phyloP scores from a whole-genome alignment of 179 eudicot species.

The Monotropa hypopitys region DNA sequence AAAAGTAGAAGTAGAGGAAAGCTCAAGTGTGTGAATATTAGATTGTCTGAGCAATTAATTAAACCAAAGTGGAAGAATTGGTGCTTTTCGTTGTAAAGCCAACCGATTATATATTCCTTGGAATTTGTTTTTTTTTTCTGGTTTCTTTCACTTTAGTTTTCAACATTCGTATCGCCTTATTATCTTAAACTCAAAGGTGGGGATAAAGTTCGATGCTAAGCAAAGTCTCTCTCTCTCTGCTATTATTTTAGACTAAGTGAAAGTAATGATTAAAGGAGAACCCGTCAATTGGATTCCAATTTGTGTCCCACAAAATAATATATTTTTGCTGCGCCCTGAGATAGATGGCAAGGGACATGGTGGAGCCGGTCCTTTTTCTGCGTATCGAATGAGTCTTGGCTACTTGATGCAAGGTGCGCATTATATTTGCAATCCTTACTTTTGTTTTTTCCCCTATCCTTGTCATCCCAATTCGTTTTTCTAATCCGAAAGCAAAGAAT shows the following conservation, averaged over 20 bases:
- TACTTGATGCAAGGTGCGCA: slow-evolving; percentile 17
- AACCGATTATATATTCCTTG: slow-evolving; percentile 14
- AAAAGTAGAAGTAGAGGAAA: too few relatives aligned
- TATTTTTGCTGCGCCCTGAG: slow-evolving; percentile 18
- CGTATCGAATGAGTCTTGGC: not conserved
- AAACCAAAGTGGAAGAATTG: slow-evolving; percentile 7
- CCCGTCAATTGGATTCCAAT: slow-evolving; percentile 24
- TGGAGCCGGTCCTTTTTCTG: slow-evolving; percentile 16
- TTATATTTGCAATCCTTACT: not conserved
- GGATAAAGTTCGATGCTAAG: slow-evolving; percentile 22
- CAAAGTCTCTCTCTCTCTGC: slow-evolving; percentile 11
- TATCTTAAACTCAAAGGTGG: slow-evolving; percentile 3
- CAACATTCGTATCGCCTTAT: slow-evolving; percentile 24
- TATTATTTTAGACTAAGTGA: slow-evolving; percentile 6
- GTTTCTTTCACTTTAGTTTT: slow-evolving; percentile 19
- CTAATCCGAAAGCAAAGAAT: slow-evolving; percentile 1
- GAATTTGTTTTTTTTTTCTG: not conserved
- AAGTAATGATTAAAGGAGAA: slow-evolving; percentile 28
- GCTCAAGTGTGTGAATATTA: not conserved
- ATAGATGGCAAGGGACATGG: slow-evolving; percentile 9
- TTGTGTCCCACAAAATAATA: slow-evolving; percentile 10
- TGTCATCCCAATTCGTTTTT: slow-evolving; percentile 8
- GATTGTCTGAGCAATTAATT: slow-evolving; percentile 1
- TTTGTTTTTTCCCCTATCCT: slow-evolving; percentile 7
- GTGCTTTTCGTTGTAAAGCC: slow-evolving; percentile 20